phyloP scores from a whole-genome alignment of 768 basidiomycete species.

The Lactarius psammicola region DNA sequence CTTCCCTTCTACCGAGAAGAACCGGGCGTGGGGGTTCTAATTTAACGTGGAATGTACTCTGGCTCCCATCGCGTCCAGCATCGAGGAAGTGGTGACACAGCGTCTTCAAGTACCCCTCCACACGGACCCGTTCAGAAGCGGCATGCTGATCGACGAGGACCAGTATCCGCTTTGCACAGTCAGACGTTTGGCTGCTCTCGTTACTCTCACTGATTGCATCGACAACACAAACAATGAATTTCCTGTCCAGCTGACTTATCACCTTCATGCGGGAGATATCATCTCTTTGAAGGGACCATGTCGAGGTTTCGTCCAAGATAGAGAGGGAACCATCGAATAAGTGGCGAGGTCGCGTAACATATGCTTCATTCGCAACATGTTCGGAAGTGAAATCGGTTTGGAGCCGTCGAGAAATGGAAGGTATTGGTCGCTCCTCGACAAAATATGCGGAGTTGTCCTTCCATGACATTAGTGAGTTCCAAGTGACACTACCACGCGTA shows the following conservation, averaged over 20 bases:
- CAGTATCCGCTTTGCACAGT: slow-evolving; percentile 39
- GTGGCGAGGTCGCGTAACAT: neutral
- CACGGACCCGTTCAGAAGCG: slow-evolving; percentile 92
- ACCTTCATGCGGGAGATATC: slow-evolving; percentile 59
- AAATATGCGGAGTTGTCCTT: slow-evolving; percentile 61
- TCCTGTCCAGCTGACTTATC: slow-evolving; percentile 84
- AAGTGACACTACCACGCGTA: neutral
- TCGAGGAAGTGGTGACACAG: slow-evolving; percentile 69
- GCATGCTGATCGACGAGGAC: slow-evolving; percentile 96
- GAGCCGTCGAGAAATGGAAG: slow-evolving; percentile 40
- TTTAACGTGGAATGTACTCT: slow-evolving; percentile 41
- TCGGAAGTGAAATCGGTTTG: slow-evolving; percentile 10
- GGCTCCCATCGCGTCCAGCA: slow-evolving; percentile 28
- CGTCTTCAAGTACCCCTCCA: slow-evolving; percentile 76
- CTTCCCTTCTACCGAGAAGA: slow-evolving; percentile 67
- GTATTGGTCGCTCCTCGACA: slow-evolving; percentile 43
- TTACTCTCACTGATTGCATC: slow-evolving; percentile 32
- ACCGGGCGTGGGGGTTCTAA: slow-evolving; percentile 57
- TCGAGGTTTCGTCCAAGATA: slow-evolving; percentile 3
- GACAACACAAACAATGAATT: slow-evolving; percentile 81
- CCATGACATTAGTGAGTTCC: neutral
- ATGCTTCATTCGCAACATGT: neutral
- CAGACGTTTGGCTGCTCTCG: slow-evolving; percentile 26
- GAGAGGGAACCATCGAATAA: neutral
- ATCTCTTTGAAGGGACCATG: slow-evolving; percentile 43